Conservation (phyloP, 202 grass and related monocot species). For the Setaria italica region DNA sequence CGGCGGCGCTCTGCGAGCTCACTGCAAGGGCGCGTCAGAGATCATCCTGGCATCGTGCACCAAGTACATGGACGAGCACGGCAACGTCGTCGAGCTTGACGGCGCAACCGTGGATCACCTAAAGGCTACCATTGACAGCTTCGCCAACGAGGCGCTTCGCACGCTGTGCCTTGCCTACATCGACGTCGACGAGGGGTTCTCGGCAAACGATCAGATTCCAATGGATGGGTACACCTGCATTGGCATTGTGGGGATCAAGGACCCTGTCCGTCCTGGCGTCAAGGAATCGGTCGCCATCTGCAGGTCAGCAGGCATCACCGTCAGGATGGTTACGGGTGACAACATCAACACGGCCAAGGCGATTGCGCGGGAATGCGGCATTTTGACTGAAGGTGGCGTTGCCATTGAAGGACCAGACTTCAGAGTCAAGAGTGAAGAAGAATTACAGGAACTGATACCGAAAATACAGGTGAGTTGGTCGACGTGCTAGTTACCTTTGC, state of each 20-base stretch:
- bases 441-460: slow-evolving; percentile 70
- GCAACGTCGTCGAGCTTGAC: slow-evolving; percentile 64
- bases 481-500: background rate
- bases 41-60: slow-evolving; percentile 81
- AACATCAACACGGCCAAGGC: slow-evolving; percentile 98
- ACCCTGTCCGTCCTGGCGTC: slow-evolving; percentile 82
- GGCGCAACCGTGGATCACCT: slow-evolving; percentile 56
- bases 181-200: slow-evolving; percentile 63
- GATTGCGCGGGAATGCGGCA: slow-evolving; percentile 90
- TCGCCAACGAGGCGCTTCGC: slow-evolving; percentile 89
- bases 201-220: slow-evolving; percentile 64
- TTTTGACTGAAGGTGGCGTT: slow-evolving; percentile 82
- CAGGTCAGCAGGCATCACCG: slow-evolving; percentile 80
- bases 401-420: slow-evolving; percentile 95
- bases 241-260: slow-evolving; percentile 88
- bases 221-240: slow-evolving; percentile 82
- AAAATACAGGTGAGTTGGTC: slow-evolving; percentile 72
- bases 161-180: slow-evolving; percentile 85
- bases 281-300: slow-evolving; percentile 85
- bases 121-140: slow-evolving; percentile 73
- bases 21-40: slow-evolving; percentile 92
- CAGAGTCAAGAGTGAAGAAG: slow-evolving; percentile 61
- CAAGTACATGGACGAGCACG: slow-evolving; percentile 65
- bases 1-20: slow-evolving; percentile 55
- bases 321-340: slow-evolving; percentile 97